Conservation (phyloP, 768 basidiomycete species). For the Pluteus cervinus region DNA sequence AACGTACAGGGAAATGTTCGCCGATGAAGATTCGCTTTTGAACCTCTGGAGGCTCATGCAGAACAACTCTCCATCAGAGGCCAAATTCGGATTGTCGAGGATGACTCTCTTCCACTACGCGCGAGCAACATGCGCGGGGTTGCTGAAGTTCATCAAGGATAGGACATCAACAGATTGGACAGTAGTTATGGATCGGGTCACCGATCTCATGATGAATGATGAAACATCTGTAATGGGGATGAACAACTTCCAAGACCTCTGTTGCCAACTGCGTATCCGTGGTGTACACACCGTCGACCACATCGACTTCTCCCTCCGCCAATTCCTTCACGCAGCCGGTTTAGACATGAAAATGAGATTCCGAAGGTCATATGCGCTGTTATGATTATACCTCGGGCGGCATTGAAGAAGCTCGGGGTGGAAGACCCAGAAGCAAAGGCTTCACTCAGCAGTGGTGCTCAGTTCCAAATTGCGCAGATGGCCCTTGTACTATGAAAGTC, state of each 20-base stretch:
- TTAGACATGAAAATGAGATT: conserved; percentile 22
- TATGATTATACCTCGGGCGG: conserved; percentile 28
- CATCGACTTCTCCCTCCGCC: no score
- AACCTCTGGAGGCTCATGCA: no score
- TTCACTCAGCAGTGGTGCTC: conserved; percentile 14
- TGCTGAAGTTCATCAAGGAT: conserved; percentile 36
- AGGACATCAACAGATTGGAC: conserved; percentile 35
- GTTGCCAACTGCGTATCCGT: conserved; percentile 28
- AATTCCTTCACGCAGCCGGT: conserved; percentile 16
- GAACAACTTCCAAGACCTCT: conserved; percentile 32
- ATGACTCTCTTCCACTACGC: conserved; percentile 33
- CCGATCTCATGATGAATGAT: conserved; percentile 17
- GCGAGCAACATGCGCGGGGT: conserved; percentile 39
- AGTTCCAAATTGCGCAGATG: conserved; percentile 17
- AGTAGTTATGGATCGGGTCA: conserved; percentile 28
- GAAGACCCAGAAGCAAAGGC: conserved; percentile 10
- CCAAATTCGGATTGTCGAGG: no score
- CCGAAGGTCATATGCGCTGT: conserved; percentile 32
- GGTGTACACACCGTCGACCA: no score
- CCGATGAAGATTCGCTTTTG: conserved; percentile 34
- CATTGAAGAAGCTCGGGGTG: conserved; percentile 22
- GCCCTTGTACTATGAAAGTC: conserved; percentile 27
- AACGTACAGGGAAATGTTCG: conserved; percentile 43
- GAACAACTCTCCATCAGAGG: conserved; percentile 4
- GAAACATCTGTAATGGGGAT: conserved; percentile 17